These are phyloP conservation scores for Fusarium drepaniforme DNA, from an alignment of 2,329 filamentous ascomycete species.

Conservation along the genomic window DNA sequence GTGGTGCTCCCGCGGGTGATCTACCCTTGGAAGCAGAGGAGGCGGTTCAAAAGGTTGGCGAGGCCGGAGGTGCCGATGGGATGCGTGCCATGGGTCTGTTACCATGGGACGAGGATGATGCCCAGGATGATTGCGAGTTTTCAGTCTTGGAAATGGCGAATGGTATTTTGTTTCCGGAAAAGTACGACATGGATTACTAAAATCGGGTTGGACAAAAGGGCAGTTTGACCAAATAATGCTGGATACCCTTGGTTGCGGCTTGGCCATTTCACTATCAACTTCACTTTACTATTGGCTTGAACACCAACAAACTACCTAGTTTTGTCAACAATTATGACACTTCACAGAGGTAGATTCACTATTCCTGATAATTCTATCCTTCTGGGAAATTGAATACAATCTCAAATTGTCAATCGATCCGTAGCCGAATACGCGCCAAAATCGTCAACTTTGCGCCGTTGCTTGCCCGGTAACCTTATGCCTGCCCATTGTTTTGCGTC, in stretches of 20 bases:
- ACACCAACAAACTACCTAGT: neutral
- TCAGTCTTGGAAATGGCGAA: conserved; percentile 54
- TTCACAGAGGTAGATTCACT: conserved; percentile 3
- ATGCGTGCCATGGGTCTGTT: conserved; percentile 56
- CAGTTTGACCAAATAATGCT: neutral
- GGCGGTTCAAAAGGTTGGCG: conserved; percentile 53
- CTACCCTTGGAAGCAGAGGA: conserved; percentile 50
- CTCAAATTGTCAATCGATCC: conserved; percentile 20
- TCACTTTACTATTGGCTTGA: neutral
- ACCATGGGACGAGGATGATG: conserved; percentile 56
- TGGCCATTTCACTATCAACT: neutral
- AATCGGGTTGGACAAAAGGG: neutral
- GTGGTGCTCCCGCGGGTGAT: conserved; percentile 50
- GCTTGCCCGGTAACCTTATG: conserved; percentile 23
- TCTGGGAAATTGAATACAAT: conserved; percentile 31
- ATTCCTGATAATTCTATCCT: conserved; percentile 25
- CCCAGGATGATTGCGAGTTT: conserved; percentile 48
- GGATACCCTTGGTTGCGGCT: neutral
- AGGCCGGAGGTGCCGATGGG: conserved; percentile 55
- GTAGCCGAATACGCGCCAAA: conserved; percentile 24
- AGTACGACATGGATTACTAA: conserved; percentile 45
- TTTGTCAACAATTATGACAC: neutral
- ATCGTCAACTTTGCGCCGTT: conserved; percentile 32
- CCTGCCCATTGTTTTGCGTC: conserved; percentile 34
- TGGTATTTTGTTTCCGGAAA: conserved; percentile 56